Percentiles rank a stretch among this genome's conserved stretches.
Evolutionary conservation across 495 filamentous ascomycete genomes (phyloP).

Genomic region (Penicillium odoratum): DNA sequence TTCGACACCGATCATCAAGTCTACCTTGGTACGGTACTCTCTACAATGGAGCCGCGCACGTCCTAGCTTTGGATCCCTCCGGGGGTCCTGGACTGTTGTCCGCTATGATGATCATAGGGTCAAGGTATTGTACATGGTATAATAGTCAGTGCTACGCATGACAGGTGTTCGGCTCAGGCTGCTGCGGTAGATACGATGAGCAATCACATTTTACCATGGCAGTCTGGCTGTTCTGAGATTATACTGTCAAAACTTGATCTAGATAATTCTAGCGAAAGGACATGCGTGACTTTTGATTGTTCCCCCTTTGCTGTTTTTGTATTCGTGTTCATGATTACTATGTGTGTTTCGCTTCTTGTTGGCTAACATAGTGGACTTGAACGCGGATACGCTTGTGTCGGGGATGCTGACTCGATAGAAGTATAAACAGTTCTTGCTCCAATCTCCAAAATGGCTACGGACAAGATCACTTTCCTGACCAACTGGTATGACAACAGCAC

Average conservation of each 20-base stretch:
- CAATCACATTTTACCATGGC: not conserved
- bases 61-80: conserved; percentile 18
- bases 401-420: conserved; percentile 24
- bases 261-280: conserved; percentile 84
- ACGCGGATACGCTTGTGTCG: conserved; percentile 7
- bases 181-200: conserved; percentile 1
- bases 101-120: conserved; percentile 41
- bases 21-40: conserved; percentile 38
- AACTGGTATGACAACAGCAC: conserved; percentile 56
- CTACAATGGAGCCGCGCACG: conserved; percentile 37
- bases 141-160: conserved; percentile 56
- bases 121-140: conserved; percentile 60
- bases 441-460: conserved; percentile 61
- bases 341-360: not conserved
- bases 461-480: conserved; percentile 74
- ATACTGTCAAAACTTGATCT: conserved; percentile 78
- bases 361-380: conserved; percentile 9
- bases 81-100: conserved; percentile 26
- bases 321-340: conserved; percentile 15
- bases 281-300: conserved; percentile 63
- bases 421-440: conserved; percentile 20
- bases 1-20: conserved; percentile 5
- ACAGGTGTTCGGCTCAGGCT: conserved; percentile 54
- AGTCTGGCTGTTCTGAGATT: conserved; percentile 58
- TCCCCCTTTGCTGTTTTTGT: conserved; percentile 33